Conservation (phyloP, 2,329 filamentous ascomycete genomes). For the Penicillium sp. region DNA sequence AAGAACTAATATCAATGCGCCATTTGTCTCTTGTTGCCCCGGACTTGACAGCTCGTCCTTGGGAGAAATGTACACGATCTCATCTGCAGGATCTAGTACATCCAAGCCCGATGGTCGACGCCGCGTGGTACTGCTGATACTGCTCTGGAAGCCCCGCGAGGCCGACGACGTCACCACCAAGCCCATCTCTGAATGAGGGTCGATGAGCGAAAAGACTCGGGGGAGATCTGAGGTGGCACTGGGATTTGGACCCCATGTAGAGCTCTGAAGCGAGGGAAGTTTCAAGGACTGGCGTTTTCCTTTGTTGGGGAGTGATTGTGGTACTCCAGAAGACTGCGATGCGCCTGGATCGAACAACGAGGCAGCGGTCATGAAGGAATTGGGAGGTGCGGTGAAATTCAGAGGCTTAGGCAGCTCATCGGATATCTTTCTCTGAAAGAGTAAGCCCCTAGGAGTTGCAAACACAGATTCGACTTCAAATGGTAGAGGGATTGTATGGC, state of each 20-base stretch:
- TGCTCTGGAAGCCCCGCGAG: conserved; percentile 40
- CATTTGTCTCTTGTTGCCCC: conserved; percentile 44
- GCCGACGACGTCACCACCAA: conserved; percentile 69
- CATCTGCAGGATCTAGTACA: conserved; percentile 77
- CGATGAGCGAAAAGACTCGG: conserved; percentile 79
- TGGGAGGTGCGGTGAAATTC: conserved; percentile 69
- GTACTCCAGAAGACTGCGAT: conserved; percentile 44
- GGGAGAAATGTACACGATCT: conserved; percentile 81
- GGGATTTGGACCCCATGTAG: conserved; percentile 62
- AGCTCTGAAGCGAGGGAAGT: conserved; percentile 60
- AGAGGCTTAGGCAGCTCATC: conserved; percentile 30
- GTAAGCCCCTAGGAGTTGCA: conserved; percentile 78
- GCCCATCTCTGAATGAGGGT: conserved; percentile 84
- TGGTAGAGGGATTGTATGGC: conserved; percentile 87
- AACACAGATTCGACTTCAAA: conserved; percentile 92
- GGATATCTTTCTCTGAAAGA: conserved; percentile 79
- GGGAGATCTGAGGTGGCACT: conserved; percentile 61
- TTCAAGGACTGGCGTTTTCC: conserved; percentile 54
- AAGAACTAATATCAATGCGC: conserved; percentile 73
- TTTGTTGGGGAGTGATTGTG: conserved; percentile 35
- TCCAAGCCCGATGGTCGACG: conserved; percentile 47
- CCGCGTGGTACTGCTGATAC: conserved; percentile 30
- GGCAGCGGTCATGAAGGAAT: conserved; percentile 81
- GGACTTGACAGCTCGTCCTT: conserved; percentile 56
- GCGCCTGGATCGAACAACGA: conserved; percentile 52